phyloP scores from a whole-genome alignment of 805 yeast species.

The Sugiyamaella marilandica region DNA sequence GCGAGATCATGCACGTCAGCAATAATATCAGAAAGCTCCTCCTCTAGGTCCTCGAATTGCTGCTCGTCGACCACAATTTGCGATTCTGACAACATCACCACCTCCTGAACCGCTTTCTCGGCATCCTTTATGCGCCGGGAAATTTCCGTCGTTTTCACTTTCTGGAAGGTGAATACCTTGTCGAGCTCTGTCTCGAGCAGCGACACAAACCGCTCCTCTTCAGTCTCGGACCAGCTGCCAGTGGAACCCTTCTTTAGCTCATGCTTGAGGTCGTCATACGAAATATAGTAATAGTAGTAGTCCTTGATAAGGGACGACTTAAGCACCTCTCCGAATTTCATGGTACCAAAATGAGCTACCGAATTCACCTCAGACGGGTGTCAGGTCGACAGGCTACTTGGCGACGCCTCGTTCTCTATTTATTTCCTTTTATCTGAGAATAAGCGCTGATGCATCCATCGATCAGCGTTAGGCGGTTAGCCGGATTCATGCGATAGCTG shows the following conservation, averaged over 20 bases:
- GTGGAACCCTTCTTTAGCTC: conserved; percentile 61
- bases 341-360: conserved; percentile 27
- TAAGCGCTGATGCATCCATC: too few species aligned
- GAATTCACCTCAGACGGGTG: not conserved
- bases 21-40: conserved; percentile 77
- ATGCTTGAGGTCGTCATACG: conserved; percentile 86
- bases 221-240: conserved; percentile 61
- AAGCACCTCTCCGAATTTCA: conserved; percentile 96
- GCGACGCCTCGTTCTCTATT: not conserved
- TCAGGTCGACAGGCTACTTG: not conserved
- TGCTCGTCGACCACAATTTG: conserved; percentile 51
- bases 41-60: conserved; percentile 70
- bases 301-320: conserved; percentile 85
- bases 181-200: conserved; percentile 79
- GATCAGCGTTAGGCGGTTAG: too few species aligned
- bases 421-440: not conserved
- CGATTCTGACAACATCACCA: conserved; percentile 52
- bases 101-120: conserved; percentile 65
- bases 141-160: conserved; percentile 81
- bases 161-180: conserved; percentile 87
- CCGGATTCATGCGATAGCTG: too few species aligned
- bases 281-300: conserved; percentile 83
- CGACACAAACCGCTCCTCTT: conserved; percentile 78
- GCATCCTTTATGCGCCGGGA: conserved; percentile 78
- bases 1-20: conserved; percentile 97